Percentiles rank a stretch among this genome's conserved stretches.
phyloP scores from a whole-genome alignment of 345 rosid genomes.

The Syzygium grande region DNA sequence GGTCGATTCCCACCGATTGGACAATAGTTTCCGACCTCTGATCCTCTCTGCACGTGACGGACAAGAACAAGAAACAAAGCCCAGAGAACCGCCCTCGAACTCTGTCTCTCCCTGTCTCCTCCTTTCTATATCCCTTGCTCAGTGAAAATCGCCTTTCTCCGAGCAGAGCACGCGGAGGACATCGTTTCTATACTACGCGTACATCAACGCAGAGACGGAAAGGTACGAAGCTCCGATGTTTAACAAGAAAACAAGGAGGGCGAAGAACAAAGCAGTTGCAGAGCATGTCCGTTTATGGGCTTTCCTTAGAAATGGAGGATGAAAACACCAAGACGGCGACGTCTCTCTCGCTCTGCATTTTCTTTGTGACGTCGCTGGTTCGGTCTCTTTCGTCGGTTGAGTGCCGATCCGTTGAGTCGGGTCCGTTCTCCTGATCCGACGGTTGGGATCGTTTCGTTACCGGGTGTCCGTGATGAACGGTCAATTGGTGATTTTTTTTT shows the following conservation, averaged over 20 bases:
- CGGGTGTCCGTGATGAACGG: not conserved
- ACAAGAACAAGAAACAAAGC: not conserved
- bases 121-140: not conserved
- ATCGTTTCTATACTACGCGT: not conserved
- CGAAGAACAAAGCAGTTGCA: not conserved
- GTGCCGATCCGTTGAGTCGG: not conserved
- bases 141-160: not conserved
- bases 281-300: not conserved
- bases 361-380: not conserved
- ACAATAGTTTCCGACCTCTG: not conserved
- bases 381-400: not conserved
- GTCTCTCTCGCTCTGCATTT: not conserved
- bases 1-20: not conserved
- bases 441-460: not conserved
- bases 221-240: not conserved
- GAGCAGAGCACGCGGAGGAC: not conserved
- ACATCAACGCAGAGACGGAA: not conserved
- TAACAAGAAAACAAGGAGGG: not conserved
- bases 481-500: not conserved
- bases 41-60: not conserved
- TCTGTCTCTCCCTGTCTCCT: not conserved
- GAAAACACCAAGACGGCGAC: not conserved
- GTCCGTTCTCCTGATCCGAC: not conserved
- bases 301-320: not conserved
- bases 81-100: not conserved